Evolutionary conservation across 108 stramenopile species (phyloP), one percentile per base, ranked within the genome.

Genomic region (Epithemia pelagica): DNA sequence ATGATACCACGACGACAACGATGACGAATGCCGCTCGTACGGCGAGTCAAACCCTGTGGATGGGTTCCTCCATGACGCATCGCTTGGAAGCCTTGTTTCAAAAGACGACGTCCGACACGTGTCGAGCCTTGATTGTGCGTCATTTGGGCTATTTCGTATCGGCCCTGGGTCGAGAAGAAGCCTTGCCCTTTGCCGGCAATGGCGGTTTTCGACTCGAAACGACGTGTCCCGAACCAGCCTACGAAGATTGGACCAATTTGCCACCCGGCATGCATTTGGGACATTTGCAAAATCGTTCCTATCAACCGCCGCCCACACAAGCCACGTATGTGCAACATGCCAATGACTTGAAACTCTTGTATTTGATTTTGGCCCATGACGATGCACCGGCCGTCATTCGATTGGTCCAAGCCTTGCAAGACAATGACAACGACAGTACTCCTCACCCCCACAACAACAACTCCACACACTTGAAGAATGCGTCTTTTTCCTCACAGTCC

Each of bases 361-460:
- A 96, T 69, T 84, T 83, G 15, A 89, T 96, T 28, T 72, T 93
- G 63, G 90, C 89, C 24, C 95, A 96, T 68, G 84, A 91, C 66
- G 76, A 85, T 54, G 82, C 91, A 3, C 69, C 80, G 66, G 71
- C 83, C 19, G 90, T 89, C 5, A 92, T 93, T 28, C 90, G 93
- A 23, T 70, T 96, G 52, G 87, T 96, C 58, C 84, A 89, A 54
- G 76, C 78, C 54, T 61, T 96, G 52, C 76, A 86, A 33, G 91
- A 92, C 54, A 70, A 74, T 22, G 72, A 76, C 24, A 52, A 67
- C 55, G 67, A 64, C 30, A 15, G 15, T 15, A n/a, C n/a, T n/a
- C n/a, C n/a, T n/a, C n/a, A n/a, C n/a, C n/a, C n/a, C n/a, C n/a
- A n/a, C n/a, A 46, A 46, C 37, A 46, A 46, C 37, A 46, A 46